phyloP scores from a whole-genome alignment of 1,284 basidiomycete species.

The Apiotrichum domesticum region DNA sequence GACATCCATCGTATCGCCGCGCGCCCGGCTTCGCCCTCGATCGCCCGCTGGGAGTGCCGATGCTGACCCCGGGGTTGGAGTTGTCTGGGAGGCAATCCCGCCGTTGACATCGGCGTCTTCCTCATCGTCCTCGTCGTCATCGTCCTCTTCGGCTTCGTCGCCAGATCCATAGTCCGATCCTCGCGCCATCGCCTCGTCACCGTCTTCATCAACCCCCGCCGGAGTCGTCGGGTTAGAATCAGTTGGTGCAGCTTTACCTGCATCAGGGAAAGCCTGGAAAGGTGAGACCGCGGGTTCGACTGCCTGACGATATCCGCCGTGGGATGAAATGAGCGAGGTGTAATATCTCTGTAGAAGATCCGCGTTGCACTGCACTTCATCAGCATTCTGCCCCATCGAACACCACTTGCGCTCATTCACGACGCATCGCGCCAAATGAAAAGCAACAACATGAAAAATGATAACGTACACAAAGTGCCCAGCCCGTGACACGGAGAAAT shows the following conservation, averaged over 20 bases:
- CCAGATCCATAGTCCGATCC: neutral
- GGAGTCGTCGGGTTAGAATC: slow-evolving; percentile 7
- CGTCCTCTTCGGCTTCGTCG: slow-evolving; percentile 3
- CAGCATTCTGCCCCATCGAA: neutral
- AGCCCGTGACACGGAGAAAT: slow-evolving; percentile 81
- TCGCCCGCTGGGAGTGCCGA: neutral
- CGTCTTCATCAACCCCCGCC: neutral
- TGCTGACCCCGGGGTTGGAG: no score
- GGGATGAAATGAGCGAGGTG: slow-evolving; percentile 46
- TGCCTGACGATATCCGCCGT: slow-evolving; percentile 42
- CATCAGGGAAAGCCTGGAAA: slow-evolving; percentile 37
- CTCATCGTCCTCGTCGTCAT: slow-evolving; percentile 1
- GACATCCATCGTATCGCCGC: slow-evolving; percentile 13
- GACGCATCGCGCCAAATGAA: neutral
- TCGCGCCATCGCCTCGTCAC: neutral
- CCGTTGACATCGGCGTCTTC: neutral
- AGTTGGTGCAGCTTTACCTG: slow-evolving; percentile 4
- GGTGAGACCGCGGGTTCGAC: slow-evolving; percentile 29
- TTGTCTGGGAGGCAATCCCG: no score
- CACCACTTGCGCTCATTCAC: no score
- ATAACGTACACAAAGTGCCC: slow-evolving; percentile 76
- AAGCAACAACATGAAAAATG: neutral
- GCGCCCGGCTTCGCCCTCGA: neutral
- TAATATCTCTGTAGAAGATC: slow-evolving; percentile 47
- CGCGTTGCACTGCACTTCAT: slow-evolving; percentile 37